phyloP scores from a whole-genome alignment of 495 filamentous ascomycete species.

The Echria macrotheca region DNA sequence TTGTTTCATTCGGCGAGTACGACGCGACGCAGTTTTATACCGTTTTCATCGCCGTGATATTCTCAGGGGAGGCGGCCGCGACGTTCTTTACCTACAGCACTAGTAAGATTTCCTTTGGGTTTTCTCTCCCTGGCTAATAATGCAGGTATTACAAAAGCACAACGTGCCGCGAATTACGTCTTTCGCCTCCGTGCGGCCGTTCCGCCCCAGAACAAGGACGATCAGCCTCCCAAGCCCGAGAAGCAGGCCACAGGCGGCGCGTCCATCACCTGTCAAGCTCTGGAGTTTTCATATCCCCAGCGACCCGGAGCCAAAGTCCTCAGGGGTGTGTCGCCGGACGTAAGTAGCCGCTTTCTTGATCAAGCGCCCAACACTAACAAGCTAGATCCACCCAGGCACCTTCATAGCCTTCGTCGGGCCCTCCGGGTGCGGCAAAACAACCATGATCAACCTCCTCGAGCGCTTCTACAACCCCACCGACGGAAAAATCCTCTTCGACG shows the following conservation, averaged over 20 bases:
- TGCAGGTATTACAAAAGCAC: constrained; percentile 34
- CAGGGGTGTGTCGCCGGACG: constrained; percentile 39
- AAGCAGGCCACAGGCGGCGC: constrained; percentile 32
- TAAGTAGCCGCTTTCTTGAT: no score
- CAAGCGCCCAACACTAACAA: no score
- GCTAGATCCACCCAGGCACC: constrained; percentile 62
- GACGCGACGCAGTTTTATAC: constrained; percentile 28
- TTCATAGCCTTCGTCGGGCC: constrained; percentile 63
- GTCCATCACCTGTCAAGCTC: constrained; percentile 43
- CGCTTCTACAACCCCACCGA: constrained; percentile 53
- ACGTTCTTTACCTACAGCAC: constrained; percentile 39
- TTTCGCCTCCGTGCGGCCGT: constrained; percentile 27
- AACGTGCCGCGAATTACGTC: constrained; percentile 35
- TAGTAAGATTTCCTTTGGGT: constrained; percentile 13
- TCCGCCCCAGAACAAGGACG: constrained; percentile 15
- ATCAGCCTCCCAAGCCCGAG: constrained; percentile 6
- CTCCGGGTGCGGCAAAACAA: constrained; percentile 27
- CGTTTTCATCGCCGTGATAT: constrained; percentile 38
- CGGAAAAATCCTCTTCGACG: constrained; percentile 49
- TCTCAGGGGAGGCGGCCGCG: constrained; percentile 37
- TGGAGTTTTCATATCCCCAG: constrained; percentile 52
- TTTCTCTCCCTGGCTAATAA: no score
- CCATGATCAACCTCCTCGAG: constrained; percentile 51
- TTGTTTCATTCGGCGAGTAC: constrained; percentile 34
- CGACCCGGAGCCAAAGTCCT: constrained; percentile 49